A percentile compares a stretch with the other conserved stretches of the same genome.
Conservation (phyloP, 2,329 filamentous ascomycete species). For the Aspergillus cejpii region DNA sequence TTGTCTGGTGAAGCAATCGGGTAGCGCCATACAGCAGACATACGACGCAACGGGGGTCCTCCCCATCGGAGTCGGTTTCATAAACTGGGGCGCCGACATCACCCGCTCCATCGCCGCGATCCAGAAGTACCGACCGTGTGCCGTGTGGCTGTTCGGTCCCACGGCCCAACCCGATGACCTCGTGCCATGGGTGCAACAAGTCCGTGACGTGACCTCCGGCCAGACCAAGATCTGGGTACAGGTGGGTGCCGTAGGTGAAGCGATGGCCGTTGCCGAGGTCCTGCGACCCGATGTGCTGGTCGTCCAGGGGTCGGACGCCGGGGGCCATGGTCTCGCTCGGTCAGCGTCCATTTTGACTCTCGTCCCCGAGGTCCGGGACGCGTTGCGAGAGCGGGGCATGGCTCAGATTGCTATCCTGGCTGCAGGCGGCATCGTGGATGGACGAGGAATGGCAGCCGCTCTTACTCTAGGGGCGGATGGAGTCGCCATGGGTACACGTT, state of each 20-base stretch:
- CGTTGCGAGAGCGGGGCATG: conserved; percentile 21
- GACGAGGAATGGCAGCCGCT: conserved; percentile 46
- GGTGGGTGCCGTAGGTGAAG: conserved; percentile 46
- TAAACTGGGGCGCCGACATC: conserved; percentile 35
- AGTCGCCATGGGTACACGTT: conserved; percentile 57
- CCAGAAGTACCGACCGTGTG: conserved; percentile 29
- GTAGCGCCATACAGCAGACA: conserved; percentile 4
- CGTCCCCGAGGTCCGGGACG: conserved; percentile 47
- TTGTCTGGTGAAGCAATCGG: conserved; percentile 16
- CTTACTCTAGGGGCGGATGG: conserved; percentile 50
- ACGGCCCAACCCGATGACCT: conserved; percentile 22
- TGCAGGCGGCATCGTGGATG: conserved; percentile 50
- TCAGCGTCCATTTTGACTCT: conserved; percentile 45
- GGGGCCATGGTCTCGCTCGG: conserved; percentile 47
- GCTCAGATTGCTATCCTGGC: conserved; percentile 44
- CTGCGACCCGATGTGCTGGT: conserved; percentile 47
- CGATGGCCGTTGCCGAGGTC: conserved; percentile 33
- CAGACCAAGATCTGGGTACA: conserved; percentile 49
- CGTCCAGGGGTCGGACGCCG: conserved; percentile 49
- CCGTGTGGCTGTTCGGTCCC: conserved; percentile 40
- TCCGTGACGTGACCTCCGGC: conserved; percentile 35
- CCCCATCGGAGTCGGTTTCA: conserved; percentile 38
- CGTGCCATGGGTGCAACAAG: conserved; percentile 29
- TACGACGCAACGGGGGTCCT: conserved; percentile 20
- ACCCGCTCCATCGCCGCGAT: conserved; percentile 25